Percentiles rank a stretch among this genome's conserved stretches.
Evolutionary conservation across 2,329 filamentous ascomycete species (phyloP).

Genomic region (Xylariaceae sp.): DNA sequence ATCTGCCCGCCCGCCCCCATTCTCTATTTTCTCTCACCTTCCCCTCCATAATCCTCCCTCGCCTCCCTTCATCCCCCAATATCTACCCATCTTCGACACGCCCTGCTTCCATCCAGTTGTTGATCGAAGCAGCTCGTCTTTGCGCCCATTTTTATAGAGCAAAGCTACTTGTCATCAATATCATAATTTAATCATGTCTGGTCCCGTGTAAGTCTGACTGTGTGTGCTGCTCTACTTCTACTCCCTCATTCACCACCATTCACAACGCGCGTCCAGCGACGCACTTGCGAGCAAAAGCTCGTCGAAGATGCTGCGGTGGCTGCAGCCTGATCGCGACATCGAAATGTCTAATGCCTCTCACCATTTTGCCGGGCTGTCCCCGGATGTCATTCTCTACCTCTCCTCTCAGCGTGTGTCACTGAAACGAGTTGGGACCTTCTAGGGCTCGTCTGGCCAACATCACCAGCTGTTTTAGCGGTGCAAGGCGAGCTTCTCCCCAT

Average conservation of each 20-base stretch:
- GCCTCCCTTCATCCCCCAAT: background rate
- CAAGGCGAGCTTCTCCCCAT: slow-evolving; percentile 40
- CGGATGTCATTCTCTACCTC: slow-evolving; percentile 16
- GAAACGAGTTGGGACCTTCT: slow-evolving; percentile 34
- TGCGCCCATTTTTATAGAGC: slow-evolving; percentile 8
- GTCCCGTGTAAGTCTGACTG: slow-evolving; percentile 58
- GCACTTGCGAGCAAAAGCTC: background rate
- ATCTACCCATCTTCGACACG: background rate
- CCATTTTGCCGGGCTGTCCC: slow-evolving; percentile 22
- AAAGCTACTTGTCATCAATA: slow-evolving; percentile 15
- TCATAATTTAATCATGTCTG: slow-evolving; percentile 55
- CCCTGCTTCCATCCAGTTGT: slow-evolving; percentile 6
- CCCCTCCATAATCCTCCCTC: slow-evolving; percentile 16
- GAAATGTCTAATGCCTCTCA: slow-evolving; percentile 9
- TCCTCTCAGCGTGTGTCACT: slow-evolving; percentile 31
- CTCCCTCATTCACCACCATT: slow-evolving; percentile 15
- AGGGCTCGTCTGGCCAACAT: slow-evolving; percentile 72
- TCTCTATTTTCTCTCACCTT: slow-evolving; percentile 18
- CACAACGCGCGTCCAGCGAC: slow-evolving; percentile 5
- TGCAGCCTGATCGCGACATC: background rate
- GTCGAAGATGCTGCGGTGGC: slow-evolving; percentile 5
- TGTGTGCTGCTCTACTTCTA: slow-evolving; percentile 21
- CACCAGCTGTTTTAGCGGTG: slow-evolving; percentile 56
- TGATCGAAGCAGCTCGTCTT: slow-evolving; percentile 4
- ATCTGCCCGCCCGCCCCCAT: slow-evolving; percentile 19